These are phyloP conservation scores for Cydonia oblonga DNA, from an alignment of 331 rosid genomes.

Conservation along the genomic window DNA sequence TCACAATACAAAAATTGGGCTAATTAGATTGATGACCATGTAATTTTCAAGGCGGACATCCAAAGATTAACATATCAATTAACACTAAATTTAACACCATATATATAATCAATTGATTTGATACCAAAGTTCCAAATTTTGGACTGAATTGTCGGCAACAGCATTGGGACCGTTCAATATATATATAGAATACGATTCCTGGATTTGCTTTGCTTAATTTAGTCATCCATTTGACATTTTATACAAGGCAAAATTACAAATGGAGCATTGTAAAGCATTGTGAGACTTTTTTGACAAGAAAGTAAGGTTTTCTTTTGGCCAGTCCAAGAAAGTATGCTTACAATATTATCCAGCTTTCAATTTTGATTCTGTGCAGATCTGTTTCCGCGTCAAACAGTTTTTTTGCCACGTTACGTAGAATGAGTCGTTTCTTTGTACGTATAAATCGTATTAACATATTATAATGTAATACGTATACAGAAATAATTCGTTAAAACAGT, in stretches of 20 bases:
- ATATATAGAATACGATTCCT: not conserved
- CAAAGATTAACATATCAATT: not conserved
- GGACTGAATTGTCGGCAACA: not conserved
- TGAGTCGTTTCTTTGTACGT: accelerated
- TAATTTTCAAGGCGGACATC: not conserved
- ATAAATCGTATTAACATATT: no score
- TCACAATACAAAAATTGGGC: no score
- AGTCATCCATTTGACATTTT: not conserved
- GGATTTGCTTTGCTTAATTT: not conserved
- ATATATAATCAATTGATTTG: not conserved
- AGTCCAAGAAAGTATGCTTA: not conserved
- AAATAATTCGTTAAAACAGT: no score
- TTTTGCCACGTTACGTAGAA: no score
- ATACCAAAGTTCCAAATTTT: not conserved
- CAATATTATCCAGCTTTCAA: not conserved
- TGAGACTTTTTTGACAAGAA: not conserved
- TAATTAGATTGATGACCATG: no score
- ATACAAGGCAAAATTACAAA: not conserved
- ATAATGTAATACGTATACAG: no score
- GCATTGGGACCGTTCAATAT: not conserved
- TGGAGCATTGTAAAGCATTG: not conserved
- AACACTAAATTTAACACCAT: not conserved
- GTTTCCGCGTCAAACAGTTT: no score
- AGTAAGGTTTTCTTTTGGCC: not conserved
- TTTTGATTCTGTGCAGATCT: not conserved